phyloP scores from a whole-genome alignment of 139 green algal species.

The Chara braunii region DNA sequence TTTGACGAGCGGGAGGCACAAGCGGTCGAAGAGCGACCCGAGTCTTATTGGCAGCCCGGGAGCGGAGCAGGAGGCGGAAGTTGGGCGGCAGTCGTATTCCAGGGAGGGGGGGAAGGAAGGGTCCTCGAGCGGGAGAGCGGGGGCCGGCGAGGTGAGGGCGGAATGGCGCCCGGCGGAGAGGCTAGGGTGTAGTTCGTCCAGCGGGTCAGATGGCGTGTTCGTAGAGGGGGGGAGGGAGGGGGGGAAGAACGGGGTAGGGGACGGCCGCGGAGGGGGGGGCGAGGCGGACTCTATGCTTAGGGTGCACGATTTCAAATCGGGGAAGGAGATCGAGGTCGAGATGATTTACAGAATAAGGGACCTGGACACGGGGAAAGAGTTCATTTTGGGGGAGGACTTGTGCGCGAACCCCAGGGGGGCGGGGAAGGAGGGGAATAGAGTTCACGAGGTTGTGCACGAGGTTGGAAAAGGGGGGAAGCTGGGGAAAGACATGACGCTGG shows the following conservation, averaged over 20 bases:
- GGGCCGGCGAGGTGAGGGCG: background rate
- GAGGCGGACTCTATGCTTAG: background rate
- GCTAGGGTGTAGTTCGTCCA: too few relatives aligned
- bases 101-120: background rate
- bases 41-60: background rate
- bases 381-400: conserved; percentile 4
- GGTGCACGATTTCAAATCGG: background rate
- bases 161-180: too few relatives aligned
- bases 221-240: too few relatives aligned
- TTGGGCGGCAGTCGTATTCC: too few relatives aligned
- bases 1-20: background rate
- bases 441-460: conserved; percentile 1
- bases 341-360: conserved; percentile 18
- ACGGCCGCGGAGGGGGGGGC: background rate
- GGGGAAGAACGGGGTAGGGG: background rate
- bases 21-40: conserved; percentile 1
- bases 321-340: background rate
- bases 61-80: background rate
- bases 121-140: background rate
- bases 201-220: too few relatives aligned
- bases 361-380: conserved; percentile 16
- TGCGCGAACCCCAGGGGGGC: background rate
- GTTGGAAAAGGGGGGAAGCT: background rate
- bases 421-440: background rate
- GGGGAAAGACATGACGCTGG: background rate